Conservation (phyloP, 1,139 yeast genomes). For the Hemisphaericaspora subhashii region DNA sequence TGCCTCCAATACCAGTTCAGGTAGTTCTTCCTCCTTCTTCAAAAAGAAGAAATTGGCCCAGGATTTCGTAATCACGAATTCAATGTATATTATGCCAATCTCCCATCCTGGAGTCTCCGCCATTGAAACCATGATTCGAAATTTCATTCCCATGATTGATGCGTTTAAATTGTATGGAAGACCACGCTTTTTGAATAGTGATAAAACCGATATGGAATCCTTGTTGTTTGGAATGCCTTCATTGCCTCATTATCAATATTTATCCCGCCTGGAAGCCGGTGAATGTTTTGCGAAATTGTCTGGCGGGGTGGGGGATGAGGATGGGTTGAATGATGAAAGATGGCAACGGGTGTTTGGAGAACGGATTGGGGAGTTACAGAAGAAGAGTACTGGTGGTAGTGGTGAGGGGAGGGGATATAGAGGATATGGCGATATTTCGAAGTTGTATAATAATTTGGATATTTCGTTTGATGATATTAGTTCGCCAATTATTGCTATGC, state of each 20-base stretch:
- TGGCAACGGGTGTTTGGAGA: constrained; percentile 11
- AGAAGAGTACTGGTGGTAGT: constrained; percentile 8
- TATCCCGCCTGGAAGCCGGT: constrained; percentile 40
- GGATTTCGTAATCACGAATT: constrained; percentile 37
- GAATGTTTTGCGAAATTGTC: constrained; percentile 27
- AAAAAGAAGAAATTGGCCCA: constrained; percentile 29
- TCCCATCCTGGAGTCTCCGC: constrained; percentile 57
- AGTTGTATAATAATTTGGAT: constrained; percentile 32
- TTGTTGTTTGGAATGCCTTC: constrained; percentile 58
- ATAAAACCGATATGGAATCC: constrained; percentile 44
- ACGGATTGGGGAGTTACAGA: constrained; percentile 16
- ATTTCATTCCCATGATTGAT: constrained; percentile 53
- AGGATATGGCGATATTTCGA: constrained; percentile 35
- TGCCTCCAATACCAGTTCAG: constrained; percentile 6
- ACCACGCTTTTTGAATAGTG: constrained; percentile 49
- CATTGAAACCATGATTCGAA: constrained; percentile 57
- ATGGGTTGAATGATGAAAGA: constrained; percentile 16
- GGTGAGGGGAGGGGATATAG: constrained; percentile 21
- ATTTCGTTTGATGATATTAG: constrained; percentile 20
- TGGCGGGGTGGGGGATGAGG: too few relatives aligned
- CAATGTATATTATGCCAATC: constrained; percentile 51
- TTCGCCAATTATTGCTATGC: constrained; percentile 19
- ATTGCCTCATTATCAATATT: constrained; percentile 53
- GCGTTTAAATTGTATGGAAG: constrained; percentile 56
- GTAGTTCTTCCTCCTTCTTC: constrained; percentile 12